Evolutionary conservation across 2,329 filamentous ascomycete genomes (phyloP), one percentile per base, ranked within the genome.

Genomic region (Cyphellophora europaea): DNA sequence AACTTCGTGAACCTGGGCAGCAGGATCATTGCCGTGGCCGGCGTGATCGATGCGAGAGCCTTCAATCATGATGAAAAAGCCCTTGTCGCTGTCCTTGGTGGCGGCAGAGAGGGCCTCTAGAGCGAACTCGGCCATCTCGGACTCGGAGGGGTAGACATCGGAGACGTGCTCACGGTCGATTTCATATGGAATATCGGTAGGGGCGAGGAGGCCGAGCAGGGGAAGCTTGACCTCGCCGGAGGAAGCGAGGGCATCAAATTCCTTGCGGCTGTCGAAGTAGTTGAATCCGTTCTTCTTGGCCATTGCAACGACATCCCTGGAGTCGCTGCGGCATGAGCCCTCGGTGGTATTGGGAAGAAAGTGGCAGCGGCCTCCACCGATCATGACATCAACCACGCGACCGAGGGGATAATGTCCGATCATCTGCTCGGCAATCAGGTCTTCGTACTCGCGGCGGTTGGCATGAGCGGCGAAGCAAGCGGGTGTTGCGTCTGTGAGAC

Each of bases 61-160:
- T 60, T 98, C 91, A 42, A 98, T 93, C 89, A 98, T 94, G 49
- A 98, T 68, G 62, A 98, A 98, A 68, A 96, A 98, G 4, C 91
- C 91, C 59, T 93, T 78, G 27, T 96, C 86, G 43, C 75, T 86
- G 53, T 88, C 69, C 52, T 74, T 69, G 0, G 91, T 95, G 0
- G 88, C 91, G 40, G 78, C 77, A 43, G 82, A 81, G 15, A 98
- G 72, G 1, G 84, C 78, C 11, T 71, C 75, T 42, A 98, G 67
- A 1, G 91, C 89, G 11, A 84, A 85, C 48, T 72, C 71, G 6
- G 89, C 77, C 87, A 95, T 96, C 60, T 95, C 88, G 54, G 83
- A 82, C 27, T 98, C 67, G 11, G 85, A 89, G 3, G 91, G 91
- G 54, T 94, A 96, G 18, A 78, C 58, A 35, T 91, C 77, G 37